Base-by-base conservation (phyloP, 805 yeast genomes). In the Candida silvicultrix region DNA sequence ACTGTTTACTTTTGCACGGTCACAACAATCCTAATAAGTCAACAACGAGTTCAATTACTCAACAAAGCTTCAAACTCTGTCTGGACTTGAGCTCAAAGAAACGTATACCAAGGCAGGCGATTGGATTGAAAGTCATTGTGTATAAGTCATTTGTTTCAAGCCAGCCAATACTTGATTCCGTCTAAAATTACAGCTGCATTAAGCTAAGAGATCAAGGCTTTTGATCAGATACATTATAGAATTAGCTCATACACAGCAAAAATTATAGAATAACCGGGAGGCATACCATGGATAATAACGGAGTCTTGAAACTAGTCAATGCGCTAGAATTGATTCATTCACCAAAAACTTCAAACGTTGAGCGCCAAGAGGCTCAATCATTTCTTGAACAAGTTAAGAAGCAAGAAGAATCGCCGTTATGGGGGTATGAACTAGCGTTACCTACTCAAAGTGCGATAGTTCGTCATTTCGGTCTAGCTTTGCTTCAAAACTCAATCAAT, bases 371-470 rank as follows among this genome's bases (percentile, higher is more conserved):
- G 46, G 84, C 84, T 8, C 84, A 80, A 56, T 56, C 64, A 62
- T 87, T 88, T 53, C 70, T 94, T 29, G 97, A 89, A 55, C 70
- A 79, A 11, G 78, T 92, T 22, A 90, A 88, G 59, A 67, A 72
- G 39, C 81, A 84, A 50, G 85, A 83, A 10, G 95, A 90, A 60
- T 83, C 95, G 19, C 97, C 99, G 0, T 78, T 70, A 50, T 89
- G 96, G 90, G 97, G 97, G 3, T 92, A 83, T 65, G 89, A 85
- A 62, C 73, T 94, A 48, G 89, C 96, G 1, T 60, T 78, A 22
- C 80, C 62, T 69, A 78, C 67, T 69, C 81, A 53, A 70, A 77
- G 83, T 59, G 77, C 73, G 52, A 80, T 88, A 23, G 89, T 90
- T 21, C 80, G 96, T 50, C 97, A 95, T 64, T 94, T 81, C 63